Conservation (phyloP, 2,329 filamentous ascomycete species). For the Aureobasidium sp. region DNA sequence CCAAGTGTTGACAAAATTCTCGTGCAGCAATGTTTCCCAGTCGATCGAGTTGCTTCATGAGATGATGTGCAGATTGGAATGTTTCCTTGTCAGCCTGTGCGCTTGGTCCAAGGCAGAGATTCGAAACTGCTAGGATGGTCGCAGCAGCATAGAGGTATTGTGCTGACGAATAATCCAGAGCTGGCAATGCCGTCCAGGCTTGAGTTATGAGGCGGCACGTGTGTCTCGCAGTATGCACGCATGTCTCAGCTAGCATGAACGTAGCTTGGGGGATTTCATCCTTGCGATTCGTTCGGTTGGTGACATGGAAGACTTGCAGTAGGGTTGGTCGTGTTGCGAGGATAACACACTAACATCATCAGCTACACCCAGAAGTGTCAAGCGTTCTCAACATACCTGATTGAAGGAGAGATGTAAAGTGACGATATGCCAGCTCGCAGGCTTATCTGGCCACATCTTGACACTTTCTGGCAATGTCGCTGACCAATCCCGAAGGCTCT, state of each 20-base stretch:
- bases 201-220: slow-evolving; percentile 38
- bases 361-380: neutral
- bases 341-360: slow-evolving; percentile 23
- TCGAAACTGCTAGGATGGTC: slow-evolving; percentile 41
- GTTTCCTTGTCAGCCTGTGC: slow-evolving; percentile 33
- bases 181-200: slow-evolving; percentile 42
- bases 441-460: slow-evolving; percentile 20
- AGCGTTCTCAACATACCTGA: slow-evolving; percentile 21
- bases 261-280: slow-evolving; percentile 15
- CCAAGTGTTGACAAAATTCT: slow-evolving; percentile 37
- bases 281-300: slow-evolving; percentile 15
- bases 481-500: slow-evolving; percentile 32
- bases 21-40: slow-evolving; percentile 37
- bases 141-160: slow-evolving; percentile 44
- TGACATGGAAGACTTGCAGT: slow-evolving; percentile 27
- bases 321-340: slow-evolving; percentile 29
- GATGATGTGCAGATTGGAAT: slow-evolving; percentile 34
- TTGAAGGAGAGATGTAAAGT: slow-evolving; percentile 33
- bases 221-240: slow-evolving; percentile 40
- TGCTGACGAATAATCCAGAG: slow-evolving; percentile 42
- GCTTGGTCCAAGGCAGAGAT: slow-evolving; percentile 29
- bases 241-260: slow-evolving; percentile 27
- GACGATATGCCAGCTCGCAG: slow-evolving; percentile 14
- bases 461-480: slow-evolving; percentile 21
- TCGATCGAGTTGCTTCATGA: slow-evolving; percentile 34